These are phyloP conservation scores for Raffaelea ambrosiae DNA, from an alignment of 2,329 filamentous ascomycete genomes.

Conservation along the genomic window DNA sequence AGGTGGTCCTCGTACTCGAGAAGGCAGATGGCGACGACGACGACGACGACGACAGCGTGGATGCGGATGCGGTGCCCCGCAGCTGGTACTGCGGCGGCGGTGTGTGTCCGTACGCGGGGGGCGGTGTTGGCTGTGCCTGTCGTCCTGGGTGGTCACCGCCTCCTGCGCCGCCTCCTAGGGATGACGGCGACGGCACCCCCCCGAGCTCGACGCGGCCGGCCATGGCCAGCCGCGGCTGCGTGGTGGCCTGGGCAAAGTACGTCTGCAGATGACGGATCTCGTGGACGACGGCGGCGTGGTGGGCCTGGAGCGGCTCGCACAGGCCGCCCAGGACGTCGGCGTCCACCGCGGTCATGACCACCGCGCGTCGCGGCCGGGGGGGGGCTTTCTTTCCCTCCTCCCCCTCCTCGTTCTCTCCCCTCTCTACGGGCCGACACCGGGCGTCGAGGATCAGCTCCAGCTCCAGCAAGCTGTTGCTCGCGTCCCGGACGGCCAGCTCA, in stretches of 20 bases:
- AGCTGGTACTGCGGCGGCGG: too few species aligned
- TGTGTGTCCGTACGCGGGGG: background rate
- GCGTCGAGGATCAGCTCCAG: background rate
- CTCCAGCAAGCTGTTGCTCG: background rate
- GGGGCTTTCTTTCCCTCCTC: too few species aligned
- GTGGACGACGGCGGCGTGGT: background rate
- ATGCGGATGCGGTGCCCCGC: too few species aligned
- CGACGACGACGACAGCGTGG: too few species aligned
- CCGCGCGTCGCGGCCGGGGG: too few species aligned
- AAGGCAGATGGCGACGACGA: too few species aligned
- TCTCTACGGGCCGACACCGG: background rate
- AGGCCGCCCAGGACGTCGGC: background rate
- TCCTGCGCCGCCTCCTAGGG: too few species aligned
- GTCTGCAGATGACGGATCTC: background rate
- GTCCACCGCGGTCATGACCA: background rate
- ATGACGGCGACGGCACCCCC: background rate
- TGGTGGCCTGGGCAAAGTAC: background rate
- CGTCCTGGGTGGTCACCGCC: background rate
- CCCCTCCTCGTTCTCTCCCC: too few species aligned
- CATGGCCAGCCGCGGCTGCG: background rate
- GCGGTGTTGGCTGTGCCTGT: background rate
- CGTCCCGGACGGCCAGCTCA: background rate
- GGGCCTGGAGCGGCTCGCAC: background rate
- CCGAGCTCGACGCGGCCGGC: background rate
- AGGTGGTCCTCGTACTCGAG: background rate